Base-by-base conservation (phyloP, 306 rosid species). In the Cucurbita pepo region DNA sequence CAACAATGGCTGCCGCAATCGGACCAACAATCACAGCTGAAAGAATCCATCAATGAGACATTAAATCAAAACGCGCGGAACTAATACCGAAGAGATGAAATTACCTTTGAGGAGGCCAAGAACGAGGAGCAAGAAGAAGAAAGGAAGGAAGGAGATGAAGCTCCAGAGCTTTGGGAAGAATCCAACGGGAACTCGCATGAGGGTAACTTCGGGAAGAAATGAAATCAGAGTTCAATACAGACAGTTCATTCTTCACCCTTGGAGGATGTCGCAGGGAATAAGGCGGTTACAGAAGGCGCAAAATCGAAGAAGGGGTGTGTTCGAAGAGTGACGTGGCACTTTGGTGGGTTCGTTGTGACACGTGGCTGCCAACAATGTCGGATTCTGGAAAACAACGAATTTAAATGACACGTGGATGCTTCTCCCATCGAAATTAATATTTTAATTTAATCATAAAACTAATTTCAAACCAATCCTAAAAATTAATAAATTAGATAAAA, bases 41-140 rank as follows among this genome's bases (percentile, higher is more conserved):
- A 63, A 63, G 14, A 63, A n/a, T 62, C 38, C 50, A 38, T 1
- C 4, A n/a, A 63, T 8, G 7, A n/a, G 16, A 37, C 47, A 61
- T 15, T 37, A 3, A 13, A 59, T 14, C 19, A 30, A 30, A 30
- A 30, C 34, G 34, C 34, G 34, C 34, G 34, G 34, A 30, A 30
- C 34, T 30, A 30, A 30, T 30, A 30, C 34, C 0, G 54, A 50
- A 50, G 54, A 6, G 53, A 6, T 48, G 53, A 13, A 6, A 25
- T 34, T 48, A 91, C 97, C 97, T 88, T 91, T 91, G 72, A 87
- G 79, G 72, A 85, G 51, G 78, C 87, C 96, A 25, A 91, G 86
- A 76, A 81, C 21, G 64, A 84, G 72, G 64, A 91, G 92, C 81
- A 81, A 74, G 71, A 85, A 74, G 87, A 91, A 88, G 87, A 88